Percentiles rank a stretch among this genome's conserved stretches.
Conservation (phyloP, 192 early-diverging fungal species). For the Chytriomyces confervae region DNA sequence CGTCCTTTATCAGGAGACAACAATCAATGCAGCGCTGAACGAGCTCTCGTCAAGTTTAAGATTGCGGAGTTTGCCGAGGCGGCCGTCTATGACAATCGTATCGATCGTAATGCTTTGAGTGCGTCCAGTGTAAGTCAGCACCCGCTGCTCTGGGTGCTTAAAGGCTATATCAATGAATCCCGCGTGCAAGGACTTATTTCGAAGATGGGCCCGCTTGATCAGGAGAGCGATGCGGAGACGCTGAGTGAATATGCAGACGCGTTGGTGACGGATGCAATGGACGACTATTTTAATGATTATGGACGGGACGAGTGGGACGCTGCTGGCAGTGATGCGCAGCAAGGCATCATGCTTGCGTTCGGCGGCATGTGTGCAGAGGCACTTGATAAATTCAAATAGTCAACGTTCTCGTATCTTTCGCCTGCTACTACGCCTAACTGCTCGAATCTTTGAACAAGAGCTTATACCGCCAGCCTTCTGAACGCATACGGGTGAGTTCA, state of each 20-base stretch:
- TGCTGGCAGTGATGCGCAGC: too few species aligned
- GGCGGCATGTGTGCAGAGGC: too few species aligned
- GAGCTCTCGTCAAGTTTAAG: constrained; percentile 1
- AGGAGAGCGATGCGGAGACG: background rate
- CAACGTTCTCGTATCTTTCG: too few species aligned
- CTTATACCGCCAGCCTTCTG: too few species aligned
- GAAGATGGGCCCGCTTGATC: background rate
- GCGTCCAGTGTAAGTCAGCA: background rate
- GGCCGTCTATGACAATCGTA: background rate
- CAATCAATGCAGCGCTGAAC: background rate
- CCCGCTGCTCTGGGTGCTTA: background rate
- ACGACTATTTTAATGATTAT: background rate
- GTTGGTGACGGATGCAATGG: background rate
- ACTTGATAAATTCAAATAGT: too few species aligned
- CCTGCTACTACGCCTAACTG: too few species aligned
- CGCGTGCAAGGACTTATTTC: constrained; percentile 8
- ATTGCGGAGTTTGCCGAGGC: background rate
- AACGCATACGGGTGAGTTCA: too few species aligned
- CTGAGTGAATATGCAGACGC: background rate
- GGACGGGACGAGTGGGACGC: background rate
- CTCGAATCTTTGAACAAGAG: too few species aligned
- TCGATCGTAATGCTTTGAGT: background rate
- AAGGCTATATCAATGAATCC: background rate
- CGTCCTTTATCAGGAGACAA: background rate
- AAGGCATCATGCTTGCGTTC: too few species aligned